Evolutionary conservation across 345 rosid species (phyloP).

Genomic region (Abelmoschus esculentus): DNA sequence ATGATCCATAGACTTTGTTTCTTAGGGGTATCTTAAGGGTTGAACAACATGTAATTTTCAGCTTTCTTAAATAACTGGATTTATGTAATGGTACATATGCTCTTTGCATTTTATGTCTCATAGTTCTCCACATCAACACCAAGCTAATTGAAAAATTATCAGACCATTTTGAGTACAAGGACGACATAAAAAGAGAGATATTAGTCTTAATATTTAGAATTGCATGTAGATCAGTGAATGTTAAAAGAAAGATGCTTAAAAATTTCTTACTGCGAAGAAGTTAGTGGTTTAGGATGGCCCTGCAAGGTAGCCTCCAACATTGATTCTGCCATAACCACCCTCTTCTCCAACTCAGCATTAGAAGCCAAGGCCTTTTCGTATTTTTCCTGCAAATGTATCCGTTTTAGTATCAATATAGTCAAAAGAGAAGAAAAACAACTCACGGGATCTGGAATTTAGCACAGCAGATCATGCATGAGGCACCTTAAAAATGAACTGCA

Average conservation of each 20-base stretch:
- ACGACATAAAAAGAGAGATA: not conserved
- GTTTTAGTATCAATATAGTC: slow-evolving; percentile 2
- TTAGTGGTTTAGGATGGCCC: slow-evolving; percentile 66
- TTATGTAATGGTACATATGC: not conserved
- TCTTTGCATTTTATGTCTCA: not conserved
- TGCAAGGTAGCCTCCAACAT: slow-evolving; percentile 83
- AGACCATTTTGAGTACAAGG: not conserved
- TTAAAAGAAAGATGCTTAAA: slow-evolving; percentile 3
- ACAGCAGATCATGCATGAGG: not conserved
- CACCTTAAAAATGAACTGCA: not conserved
- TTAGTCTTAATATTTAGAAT: not conserved
- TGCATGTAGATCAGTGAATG: not conserved
- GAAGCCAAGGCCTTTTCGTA: slow-evolving; percentile 68
- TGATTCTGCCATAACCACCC: slow-evolving; percentile 86
- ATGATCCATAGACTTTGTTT: not conserved
- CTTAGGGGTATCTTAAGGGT: not conserved
- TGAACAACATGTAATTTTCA: not conserved
- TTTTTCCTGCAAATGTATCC: slow-evolving; percentile 52
- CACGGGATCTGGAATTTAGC: not conserved
- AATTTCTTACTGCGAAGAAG: slow-evolving; percentile 46
- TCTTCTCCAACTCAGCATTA: slow-evolving; percentile 72
- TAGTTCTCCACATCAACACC: not conserved
- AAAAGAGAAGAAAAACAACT: not conserved
- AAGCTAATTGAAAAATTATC: not conserved
- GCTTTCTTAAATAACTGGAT: not conserved